phyloP scores from a whole-genome alignment of 495 filamentous ascomycete genomes.

The Aspergillus sclerotioniger region DNA sequence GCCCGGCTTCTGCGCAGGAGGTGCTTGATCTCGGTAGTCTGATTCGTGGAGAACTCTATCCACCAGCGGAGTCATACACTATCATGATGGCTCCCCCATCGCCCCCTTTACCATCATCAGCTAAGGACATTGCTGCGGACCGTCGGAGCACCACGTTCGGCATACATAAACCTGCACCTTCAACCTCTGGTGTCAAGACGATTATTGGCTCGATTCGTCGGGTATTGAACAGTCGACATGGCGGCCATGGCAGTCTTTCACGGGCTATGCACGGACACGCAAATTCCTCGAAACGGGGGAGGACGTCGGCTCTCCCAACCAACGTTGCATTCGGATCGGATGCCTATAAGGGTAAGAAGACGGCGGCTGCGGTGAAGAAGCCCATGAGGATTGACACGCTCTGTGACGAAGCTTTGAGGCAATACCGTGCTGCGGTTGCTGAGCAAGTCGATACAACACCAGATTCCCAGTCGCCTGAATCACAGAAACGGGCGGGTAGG shows the following conservation, averaged over 20 bases:
- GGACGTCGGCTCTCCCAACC: constrained; percentile 45
- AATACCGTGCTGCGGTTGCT: constrained; percentile 46
- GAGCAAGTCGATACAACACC: constrained; percentile 10
- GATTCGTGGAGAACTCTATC: constrained; percentile 76
- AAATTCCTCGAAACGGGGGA: constrained; percentile 28
- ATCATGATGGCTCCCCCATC: constrained; percentile 65
- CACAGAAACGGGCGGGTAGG: neutral
- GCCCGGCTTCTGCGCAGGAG: constrained; percentile 50
- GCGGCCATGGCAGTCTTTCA: constrained; percentile 40
- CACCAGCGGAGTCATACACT: constrained; percentile 73
- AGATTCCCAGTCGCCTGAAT: neutral
- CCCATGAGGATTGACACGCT: constrained; percentile 68
- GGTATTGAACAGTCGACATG: constrained; percentile 70
- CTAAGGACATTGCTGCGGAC: constrained; percentile 22
- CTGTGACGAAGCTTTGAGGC: constrained; percentile 69
- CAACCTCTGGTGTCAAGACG: constrained; percentile 72
- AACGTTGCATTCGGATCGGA: constrained; percentile 49
- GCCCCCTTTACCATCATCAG: constrained; percentile 42
- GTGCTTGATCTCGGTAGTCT: constrained; percentile 76
- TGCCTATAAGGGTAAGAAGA: constrained; percentile 43
- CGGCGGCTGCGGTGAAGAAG: constrained; percentile 33
- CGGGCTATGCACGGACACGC: constrained; percentile 41
- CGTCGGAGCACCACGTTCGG: constrained; percentile 35
- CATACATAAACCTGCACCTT: constrained; percentile 31
- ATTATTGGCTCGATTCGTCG: constrained; percentile 85